Conservation (phyloP, 2,329 filamentous ascomycete genomes). For the Tolypocladium endophyticum region DNA sequence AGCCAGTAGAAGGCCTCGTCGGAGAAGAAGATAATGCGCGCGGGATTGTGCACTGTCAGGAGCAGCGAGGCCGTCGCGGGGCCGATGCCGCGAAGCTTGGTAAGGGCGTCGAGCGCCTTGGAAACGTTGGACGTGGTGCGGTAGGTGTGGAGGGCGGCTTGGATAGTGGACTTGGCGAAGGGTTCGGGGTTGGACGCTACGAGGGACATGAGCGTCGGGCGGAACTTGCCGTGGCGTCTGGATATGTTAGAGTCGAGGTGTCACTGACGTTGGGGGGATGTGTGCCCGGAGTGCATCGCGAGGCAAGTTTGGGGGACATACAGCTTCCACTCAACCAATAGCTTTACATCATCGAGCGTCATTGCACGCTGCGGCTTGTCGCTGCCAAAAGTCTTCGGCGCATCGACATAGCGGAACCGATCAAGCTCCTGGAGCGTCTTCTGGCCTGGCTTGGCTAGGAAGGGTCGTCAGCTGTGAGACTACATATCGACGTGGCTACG, state of each 20-base stretch:
- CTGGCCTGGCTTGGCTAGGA: constrained; percentile 35
- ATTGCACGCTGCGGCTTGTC: constrained; percentile 28
- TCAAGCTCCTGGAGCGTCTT: constrained; percentile 48
- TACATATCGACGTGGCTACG: neutral
- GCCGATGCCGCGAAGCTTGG: constrained; percentile 61
- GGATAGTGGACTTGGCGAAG: constrained; percentile 35
- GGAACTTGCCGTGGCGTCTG: constrained; percentile 52
- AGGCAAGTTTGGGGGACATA: constrained; percentile 27
- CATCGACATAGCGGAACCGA: constrained; percentile 44
- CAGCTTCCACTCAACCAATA: constrained; percentile 63
- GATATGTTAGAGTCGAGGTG: neutral
- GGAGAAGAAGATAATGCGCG: constrained; percentile 60
- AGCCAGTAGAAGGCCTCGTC: constrained; percentile 72
- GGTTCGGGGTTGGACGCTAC: constrained; percentile 49
- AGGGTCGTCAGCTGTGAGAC: neutral
- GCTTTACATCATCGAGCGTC: constrained; percentile 45
- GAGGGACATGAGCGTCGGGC: constrained; percentile 49
- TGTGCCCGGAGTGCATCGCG: neutral
- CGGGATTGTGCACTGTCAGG: constrained; percentile 52
- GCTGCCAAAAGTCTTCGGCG: constrained; percentile 34
- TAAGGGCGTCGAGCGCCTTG: constrained; percentile 40
- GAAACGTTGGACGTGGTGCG: constrained; percentile 18
- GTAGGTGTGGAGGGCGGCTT: constrained; percentile 39
- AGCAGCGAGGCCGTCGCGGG: constrained; percentile 71
- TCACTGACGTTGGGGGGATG: neutral